Evolutionary conservation across 148 eudicot species (phyloP).

Genomic region (Cornus florida): DNA sequence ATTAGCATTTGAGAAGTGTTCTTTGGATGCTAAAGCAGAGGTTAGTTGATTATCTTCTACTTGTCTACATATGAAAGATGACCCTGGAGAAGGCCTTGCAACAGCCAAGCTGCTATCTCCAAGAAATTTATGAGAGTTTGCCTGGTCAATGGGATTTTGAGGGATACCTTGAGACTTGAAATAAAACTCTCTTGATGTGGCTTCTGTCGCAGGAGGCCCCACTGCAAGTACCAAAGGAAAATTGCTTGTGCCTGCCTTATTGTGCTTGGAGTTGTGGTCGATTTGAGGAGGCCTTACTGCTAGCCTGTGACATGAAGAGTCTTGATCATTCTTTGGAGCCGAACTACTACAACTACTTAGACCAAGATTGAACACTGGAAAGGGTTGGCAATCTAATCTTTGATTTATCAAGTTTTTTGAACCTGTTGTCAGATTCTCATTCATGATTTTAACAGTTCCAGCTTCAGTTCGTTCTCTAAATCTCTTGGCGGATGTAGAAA

Average conservation of each 20-base stretch:
- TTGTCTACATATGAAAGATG: constrained; percentile 11
- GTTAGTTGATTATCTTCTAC: constrained; percentile 15
- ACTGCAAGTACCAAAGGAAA: constrained; percentile 3
- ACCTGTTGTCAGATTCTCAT: constrained; percentile 19
- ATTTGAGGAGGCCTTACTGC: constrained; percentile 13
- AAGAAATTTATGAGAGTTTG: constrained; percentile 15
- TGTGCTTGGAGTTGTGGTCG: constrained; percentile 5
- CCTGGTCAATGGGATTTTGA: constrained; percentile 18
- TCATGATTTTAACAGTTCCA: constrained; percentile 21
- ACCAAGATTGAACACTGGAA: constrained; percentile 15
- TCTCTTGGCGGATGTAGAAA: constrained; percentile 25
- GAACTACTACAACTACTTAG: constrained; percentile 12
- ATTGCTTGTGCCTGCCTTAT: not conserved
- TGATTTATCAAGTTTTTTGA: constrained; percentile 21
- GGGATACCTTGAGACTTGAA: constrained; percentile 20
- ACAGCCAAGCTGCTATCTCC: constrained; percentile 20
- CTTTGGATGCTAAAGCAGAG: constrained; percentile 23
- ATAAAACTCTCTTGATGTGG: constrained; percentile 14
- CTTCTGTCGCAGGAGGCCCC: constrained; percentile 26
- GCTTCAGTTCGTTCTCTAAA: constrained; percentile 28
- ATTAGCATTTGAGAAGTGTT: constrained; percentile 34
- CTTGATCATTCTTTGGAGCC: constrained; percentile 12
- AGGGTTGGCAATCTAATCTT: constrained; percentile 15
- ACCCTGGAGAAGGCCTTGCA: constrained; percentile 25
- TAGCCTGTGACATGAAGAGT: constrained; percentile 15